Percentiles rank a stretch among this genome's conserved stretches.
phyloP scores from a whole-genome alignment of 768 basidiomycete species.

The Hericium rajendrae region DNA sequence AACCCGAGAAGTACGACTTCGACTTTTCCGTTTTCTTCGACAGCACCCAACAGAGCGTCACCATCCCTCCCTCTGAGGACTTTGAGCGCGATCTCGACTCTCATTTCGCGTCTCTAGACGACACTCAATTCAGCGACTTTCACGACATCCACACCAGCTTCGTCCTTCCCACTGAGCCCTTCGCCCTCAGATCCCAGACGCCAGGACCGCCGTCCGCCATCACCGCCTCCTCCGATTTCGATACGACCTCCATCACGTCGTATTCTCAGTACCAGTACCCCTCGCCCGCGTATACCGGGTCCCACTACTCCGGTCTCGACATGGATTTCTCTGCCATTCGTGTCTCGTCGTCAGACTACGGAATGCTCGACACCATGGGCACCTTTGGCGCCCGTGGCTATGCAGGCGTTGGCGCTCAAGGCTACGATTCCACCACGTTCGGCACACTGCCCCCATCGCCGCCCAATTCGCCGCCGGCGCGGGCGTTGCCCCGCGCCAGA shows the following conservation, averaged over 20 bases:
- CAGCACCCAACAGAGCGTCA: not conserved
- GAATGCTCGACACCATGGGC: constrained; percentile 15
- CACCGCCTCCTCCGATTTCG: constrained; percentile 71
- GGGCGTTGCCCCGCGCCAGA: constrained; percentile 10
- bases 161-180: constrained; percentile 4
- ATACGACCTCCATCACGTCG: constrained; percentile 44
- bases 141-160: constrained; percentile 25
- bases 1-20: not conserved
- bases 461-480: constrained; percentile 7
- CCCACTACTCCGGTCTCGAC: constrained; percentile 35
- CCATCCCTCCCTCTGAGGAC: not conserved
- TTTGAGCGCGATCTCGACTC: constrained; percentile 79
- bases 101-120: constrained; percentile 50
- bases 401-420: constrained; percentile 9
- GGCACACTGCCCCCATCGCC: constrained; percentile 10
- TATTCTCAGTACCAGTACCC: constrained; percentile 34
- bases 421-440: constrained; percentile 7
- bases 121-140: constrained; percentile 42
- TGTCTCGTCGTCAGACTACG: constrained; percentile 51
- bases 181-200: constrained; percentile 3
- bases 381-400: constrained; percentile 1
- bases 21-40: not conserved
- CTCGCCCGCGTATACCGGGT: constrained; percentile 49
- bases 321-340: constrained; percentile 67
- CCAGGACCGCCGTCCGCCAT: constrained; percentile 70